Evolutionary conservation across 371 early-diverging fungal species (phyloP).

Genomic region (Capillidium rhysosporum): DNA sequence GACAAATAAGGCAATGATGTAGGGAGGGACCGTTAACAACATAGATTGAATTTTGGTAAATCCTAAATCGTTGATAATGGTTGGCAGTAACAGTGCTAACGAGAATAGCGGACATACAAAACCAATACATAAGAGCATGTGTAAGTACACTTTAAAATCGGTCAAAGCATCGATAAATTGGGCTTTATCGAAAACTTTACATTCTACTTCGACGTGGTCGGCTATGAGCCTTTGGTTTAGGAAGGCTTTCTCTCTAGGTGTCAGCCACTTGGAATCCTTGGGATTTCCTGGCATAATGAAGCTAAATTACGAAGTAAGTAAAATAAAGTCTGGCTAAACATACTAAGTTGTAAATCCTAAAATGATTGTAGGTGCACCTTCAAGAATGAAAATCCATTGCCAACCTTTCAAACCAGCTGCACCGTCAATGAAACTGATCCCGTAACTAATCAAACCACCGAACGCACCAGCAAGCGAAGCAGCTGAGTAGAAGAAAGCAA

Average conservation of each 20-base stretch:
- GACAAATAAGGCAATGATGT: constrained; percentile 9
- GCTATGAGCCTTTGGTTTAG: constrained; percentile 20
- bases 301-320: not conserved
- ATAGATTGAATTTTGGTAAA: constrained; percentile 20
- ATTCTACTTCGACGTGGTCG: constrained; percentile 15
- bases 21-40: constrained; percentile 20
- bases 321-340: not conserved
- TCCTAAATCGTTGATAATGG: constrained; percentile 23
- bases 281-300: constrained; percentile 36
- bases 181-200: constrained; percentile 14
- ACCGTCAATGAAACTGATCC: constrained; percentile 30
- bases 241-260: constrained; percentile 20
- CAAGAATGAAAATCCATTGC: constrained; percentile 20
- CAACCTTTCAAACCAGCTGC: constrained; percentile 19
- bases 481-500: constrained; percentile 38
- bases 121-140: constrained; percentile 17
- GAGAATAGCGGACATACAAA: constrained; percentile 19
- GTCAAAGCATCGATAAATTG: constrained; percentile 19
- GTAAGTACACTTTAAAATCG: constrained; percentile 20
- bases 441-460: constrained; percentile 34
- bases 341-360: constrained; percentile 1
- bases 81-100: constrained; percentile 26
- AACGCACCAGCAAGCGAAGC: constrained; percentile 46
- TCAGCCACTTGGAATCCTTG: constrained; percentile 23
- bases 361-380: constrained; percentile 4